Evolutionary conservation across 2,329 filamentous ascomycete species (phyloP).

Genomic region (Sordariomycetes sp.): DNA sequence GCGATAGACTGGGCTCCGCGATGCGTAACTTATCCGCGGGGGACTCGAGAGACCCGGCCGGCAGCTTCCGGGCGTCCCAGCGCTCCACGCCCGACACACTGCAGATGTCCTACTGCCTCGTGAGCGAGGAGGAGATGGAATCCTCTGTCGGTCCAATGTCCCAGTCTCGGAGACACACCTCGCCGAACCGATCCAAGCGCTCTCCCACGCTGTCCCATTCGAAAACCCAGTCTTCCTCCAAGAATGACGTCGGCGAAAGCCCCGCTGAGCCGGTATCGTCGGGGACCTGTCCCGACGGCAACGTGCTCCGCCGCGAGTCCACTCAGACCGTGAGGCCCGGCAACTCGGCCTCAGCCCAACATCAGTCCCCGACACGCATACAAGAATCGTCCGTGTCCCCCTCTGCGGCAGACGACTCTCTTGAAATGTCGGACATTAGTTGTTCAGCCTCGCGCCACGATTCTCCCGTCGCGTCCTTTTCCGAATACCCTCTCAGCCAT

Average conservation of each 20-base stretch:
- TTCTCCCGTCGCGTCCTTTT: conserved; percentile 34
- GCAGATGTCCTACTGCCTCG: conserved; percentile 29
- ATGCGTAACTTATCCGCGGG: conserved; percentile 2
- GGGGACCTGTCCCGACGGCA: not conserved
- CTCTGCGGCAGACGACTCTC: too few relatives aligned
- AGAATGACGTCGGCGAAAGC: not conserved
- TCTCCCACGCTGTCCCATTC: not conserved
- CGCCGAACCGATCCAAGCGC: not conserved
- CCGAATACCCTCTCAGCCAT: conserved; percentile 17
- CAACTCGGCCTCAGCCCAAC: conserved; percentile 7
- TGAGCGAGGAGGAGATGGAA: conserved; percentile 7
- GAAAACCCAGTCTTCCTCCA: not conserved
- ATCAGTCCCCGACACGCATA: not conserved
- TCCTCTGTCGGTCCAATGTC: not conserved
- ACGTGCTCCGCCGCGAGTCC: conserved; percentile 5
- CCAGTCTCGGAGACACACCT: not conserved
- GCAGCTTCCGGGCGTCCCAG: conserved; percentile 5
- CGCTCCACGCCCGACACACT: conserved; percentile 21
- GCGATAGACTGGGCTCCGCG: not conserved
- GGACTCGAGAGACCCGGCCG: not conserved
- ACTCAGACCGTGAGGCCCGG: conserved; percentile 15
- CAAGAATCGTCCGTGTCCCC: too few relatives aligned
- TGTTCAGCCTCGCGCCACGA: conserved; percentile 36
- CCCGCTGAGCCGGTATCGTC: conserved; percentile 6
- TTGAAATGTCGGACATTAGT: conserved; percentile 20